Evolutionary conservation across 352 stramenopile genomes (phyloP).

Genomic region (Aphanomyces invadans): DNA sequence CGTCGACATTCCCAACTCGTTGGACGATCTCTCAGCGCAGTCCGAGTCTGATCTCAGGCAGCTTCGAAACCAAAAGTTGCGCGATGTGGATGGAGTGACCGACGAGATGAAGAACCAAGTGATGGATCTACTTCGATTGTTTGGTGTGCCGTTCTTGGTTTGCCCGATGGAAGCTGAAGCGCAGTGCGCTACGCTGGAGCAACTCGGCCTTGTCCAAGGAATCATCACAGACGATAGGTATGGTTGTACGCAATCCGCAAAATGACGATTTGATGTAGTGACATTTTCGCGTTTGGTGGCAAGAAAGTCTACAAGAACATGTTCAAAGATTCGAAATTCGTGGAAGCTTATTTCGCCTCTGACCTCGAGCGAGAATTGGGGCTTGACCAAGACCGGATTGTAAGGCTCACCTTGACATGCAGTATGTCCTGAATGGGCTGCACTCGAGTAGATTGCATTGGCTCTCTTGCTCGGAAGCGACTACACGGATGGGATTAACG

Average conservation of each 20-base stretch:
- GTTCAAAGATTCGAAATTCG: slow-evolving; percentile 98
- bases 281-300: slow-evolving; percentile 93
- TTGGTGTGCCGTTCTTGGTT: slow-evolving; percentile 98
- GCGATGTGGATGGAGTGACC: slow-evolving; percentile 91
- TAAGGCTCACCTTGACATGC: slow-evolving; percentile 34
- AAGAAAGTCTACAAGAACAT: slow-evolving; percentile 98
- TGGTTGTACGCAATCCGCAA: not conserved
- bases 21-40: not conserved
- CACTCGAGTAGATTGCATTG: slow-evolving; percentile 61
- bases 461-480: slow-evolving; percentile 94
- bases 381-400: slow-evolving; percentile 87
- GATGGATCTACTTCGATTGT: slow-evolving; percentile 93
- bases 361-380: slow-evolving; percentile 91
- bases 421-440: too few relatives aligned
- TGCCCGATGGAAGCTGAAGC: slow-evolving; percentile 99
- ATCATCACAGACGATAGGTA: slow-evolving; percentile 97
- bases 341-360: slow-evolving; percentile 93
- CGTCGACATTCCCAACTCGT: not conserved
- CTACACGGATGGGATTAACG: slow-evolving; percentile 86
- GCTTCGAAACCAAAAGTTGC: slow-evolving; percentile 61
- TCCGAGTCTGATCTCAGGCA: slow-evolving; percentile 60
- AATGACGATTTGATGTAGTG: slow-evolving; percentile 25
- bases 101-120: slow-evolving; percentile 98
- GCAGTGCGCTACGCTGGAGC: slow-evolving; percentile 95
- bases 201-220: slow-evolving; percentile 93